phyloP scores from a whole-genome alignment of 371 early-diverging fungal genomes.

The Catenaria anguillulae region DNA sequence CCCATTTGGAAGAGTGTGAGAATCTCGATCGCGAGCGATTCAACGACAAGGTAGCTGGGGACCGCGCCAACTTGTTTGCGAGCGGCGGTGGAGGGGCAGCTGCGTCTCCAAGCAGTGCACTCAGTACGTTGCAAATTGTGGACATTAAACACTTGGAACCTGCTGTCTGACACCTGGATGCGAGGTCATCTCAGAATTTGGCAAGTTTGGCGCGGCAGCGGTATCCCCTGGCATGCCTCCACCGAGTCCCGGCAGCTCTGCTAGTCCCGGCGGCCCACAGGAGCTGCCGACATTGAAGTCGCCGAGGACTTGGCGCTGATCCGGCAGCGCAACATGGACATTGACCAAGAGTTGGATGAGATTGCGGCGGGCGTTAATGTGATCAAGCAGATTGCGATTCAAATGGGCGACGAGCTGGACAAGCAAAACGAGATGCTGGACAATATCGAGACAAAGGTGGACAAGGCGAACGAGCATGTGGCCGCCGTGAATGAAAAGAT shows the following conservation, averaged over 20 bases:
- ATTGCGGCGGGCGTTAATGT: conserved; percentile 27
- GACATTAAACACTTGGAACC: too few species aligned
- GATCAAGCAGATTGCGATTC: conserved; percentile 31
- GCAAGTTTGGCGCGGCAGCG: neutral
- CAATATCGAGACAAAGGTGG: conserved; percentile 29
- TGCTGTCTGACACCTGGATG: too few species aligned
- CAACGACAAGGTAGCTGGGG: conserved; percentile 22
- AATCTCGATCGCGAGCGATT: conserved; percentile 31
- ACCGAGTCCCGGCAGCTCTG: neutral
- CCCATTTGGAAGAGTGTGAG: conserved; percentile 37
- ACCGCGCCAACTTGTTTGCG: conserved; percentile 23
- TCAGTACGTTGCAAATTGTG: neutral
- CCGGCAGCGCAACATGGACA: conserved; percentile 25
- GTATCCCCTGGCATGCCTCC: neutral
- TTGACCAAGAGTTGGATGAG: conserved; percentile 33
- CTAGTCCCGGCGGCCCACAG: too few species aligned
- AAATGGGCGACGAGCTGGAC: conserved; percentile 37
- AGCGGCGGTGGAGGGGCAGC: conserved; percentile 1
- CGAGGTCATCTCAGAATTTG: too few species aligned
- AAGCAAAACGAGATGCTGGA: conserved; percentile 31
- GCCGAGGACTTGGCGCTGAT: conserved; percentile 35
- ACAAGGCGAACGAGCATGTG: conserved; percentile 32
- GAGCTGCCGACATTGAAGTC: conserved; percentile 37
- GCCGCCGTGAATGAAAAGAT: conserved; percentile 37
- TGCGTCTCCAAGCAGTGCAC: neutral